Evolutionary conservation across 1,139 yeast genomes (phyloP).

Genomic region (Geotrichum citri-aurantii): DNA sequence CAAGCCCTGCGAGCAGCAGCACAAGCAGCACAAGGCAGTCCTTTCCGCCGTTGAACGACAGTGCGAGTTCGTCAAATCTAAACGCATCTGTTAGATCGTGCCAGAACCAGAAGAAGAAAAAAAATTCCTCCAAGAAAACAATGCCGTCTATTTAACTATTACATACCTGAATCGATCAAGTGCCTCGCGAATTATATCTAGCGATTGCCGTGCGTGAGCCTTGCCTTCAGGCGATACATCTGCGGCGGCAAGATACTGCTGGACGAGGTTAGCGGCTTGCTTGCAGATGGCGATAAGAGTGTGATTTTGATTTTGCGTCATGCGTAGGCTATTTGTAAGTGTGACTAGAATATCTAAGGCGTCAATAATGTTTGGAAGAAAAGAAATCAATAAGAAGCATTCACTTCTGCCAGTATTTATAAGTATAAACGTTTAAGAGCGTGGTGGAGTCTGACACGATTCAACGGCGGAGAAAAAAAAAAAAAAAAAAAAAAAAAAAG

Average conservation of each 20-base stretch:
- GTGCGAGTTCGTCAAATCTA: conserved; percentile 52
- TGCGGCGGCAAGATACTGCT: conserved; percentile 21
- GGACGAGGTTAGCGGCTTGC: conserved; percentile 20
- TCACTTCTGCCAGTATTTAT: not conserved
- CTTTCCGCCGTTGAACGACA: conserved; percentile 86
- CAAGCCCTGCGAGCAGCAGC: conserved; percentile 55
- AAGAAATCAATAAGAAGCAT: not conserved
- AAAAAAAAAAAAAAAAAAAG: not conserved
- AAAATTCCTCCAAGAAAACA: no score
- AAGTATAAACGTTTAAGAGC: not conserved
- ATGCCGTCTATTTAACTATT: not conserved
- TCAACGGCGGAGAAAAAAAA: not conserved
- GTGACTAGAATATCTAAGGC: not conserved
- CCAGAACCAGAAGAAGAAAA: not conserved
- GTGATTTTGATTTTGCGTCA: conserved; percentile 3
- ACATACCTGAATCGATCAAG: conserved; percentile 33
- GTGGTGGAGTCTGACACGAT: not conserved
- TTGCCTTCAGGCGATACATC: conserved; percentile 27
- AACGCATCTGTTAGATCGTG: not conserved
- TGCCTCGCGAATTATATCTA: conserved; percentile 34
- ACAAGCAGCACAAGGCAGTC: conserved; percentile 82
- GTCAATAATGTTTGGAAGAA: not conserved
- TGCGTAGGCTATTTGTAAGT: not conserved
- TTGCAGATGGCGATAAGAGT: conserved; percentile 17
- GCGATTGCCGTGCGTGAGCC: conserved; percentile 32